Percentiles rank a stretch among this genome's conserved stretches.
Evolutionary conservation across 192 early-diverging fungal species (phyloP).

Genomic region (Podila epicladia): DNA sequence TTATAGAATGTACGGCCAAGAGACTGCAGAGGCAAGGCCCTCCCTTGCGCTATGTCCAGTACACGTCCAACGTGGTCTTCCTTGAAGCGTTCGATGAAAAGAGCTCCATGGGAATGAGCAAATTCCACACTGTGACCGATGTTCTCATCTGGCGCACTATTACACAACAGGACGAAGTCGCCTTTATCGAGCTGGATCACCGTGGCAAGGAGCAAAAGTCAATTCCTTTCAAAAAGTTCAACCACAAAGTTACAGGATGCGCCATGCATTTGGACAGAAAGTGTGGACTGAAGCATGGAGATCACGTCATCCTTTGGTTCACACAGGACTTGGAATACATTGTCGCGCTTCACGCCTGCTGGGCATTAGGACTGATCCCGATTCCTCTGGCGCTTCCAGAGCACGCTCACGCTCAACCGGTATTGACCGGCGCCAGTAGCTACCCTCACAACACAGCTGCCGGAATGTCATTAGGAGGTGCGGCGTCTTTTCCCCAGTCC

Average conservation of each 20-base stretch:
- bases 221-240: conserved; percentile 73
- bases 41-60: conserved; percentile 29
- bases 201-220: conserved; percentile 60
- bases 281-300: conserved; percentile 60
- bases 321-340: conserved; percentile 69
- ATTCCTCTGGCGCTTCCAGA: conserved; percentile 77
- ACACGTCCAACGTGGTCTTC: conserved; percentile 25
- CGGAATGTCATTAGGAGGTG: not conserved
- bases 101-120: conserved; percentile 63
- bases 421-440: not conserved
- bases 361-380: conserved; percentile 75
- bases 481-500: not conserved
- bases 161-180: conserved; percentile 67
- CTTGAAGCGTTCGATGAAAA: conserved; percentile 66
- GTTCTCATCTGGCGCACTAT: conserved; percentile 74
- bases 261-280: conserved; percentile 72
- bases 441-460: not conserved
- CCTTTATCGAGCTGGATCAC: conserved; percentile 65
- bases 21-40: conserved; percentile 37
- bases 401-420: conserved; percentile 5
- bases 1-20: conserved; percentile 28
- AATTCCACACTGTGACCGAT: conserved; percentile 74
- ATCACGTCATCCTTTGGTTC: conserved; percentile 69
- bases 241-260: conserved; percentile 64
- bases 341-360: conserved; percentile 77